These are phyloP conservation scores for Phytopythium chamaehyphon DNA, from an alignment of 352 stramenopile species.

Conservation along the genomic window DNA sequence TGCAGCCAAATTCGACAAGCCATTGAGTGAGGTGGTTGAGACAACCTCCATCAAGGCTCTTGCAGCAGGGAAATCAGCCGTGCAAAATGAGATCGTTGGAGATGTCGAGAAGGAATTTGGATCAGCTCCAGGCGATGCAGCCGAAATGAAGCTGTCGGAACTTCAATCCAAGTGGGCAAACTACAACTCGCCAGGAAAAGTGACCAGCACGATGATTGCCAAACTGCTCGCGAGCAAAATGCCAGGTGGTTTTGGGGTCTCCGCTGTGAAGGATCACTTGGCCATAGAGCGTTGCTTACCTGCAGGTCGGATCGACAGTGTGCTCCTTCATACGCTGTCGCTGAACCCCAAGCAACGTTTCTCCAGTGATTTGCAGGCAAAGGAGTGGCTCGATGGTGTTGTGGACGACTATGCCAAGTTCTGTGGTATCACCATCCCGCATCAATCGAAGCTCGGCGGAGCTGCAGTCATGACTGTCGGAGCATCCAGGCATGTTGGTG, in stretches of 20 bases:
- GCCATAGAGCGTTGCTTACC: slow-evolving; percentile 66
- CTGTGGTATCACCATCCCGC: slow-evolving; percentile 54
- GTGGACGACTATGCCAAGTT: slow-evolving; percentile 72
- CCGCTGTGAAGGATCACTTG: slow-evolving; percentile 71
- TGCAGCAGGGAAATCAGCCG: slow-evolving; percentile 70
- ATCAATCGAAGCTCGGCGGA: slow-evolving; percentile 36
- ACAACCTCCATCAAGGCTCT: slow-evolving; percentile 76
- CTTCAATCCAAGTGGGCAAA: slow-evolving; percentile 58
- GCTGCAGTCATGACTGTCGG: slow-evolving; percentile 22
- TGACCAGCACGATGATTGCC: slow-evolving; percentile 65
- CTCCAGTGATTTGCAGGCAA: slow-evolving; percentile 51
- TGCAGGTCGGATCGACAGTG: slow-evolving; percentile 65
- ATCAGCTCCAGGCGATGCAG: slow-evolving; percentile 59
- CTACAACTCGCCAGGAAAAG: slow-evolving; percentile 73
- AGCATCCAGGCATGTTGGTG: slow-evolving; percentile 14
- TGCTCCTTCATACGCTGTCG: slow-evolving; percentile 67
- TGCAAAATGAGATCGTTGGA: slow-evolving; percentile 88
- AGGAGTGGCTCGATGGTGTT: slow-evolving; percentile 75
- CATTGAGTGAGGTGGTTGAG: slow-evolving; percentile 56
- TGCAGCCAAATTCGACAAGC: slow-evolving; percentile 70
- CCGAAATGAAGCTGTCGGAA: slow-evolving; percentile 72
- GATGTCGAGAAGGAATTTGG: slow-evolving; percentile 87
- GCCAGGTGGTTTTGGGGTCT: slow-evolving; percentile 76
- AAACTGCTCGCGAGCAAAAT: slow-evolving; percentile 81
- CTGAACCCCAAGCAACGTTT: slow-evolving; percentile 74